phyloP scores from a whole-genome alignment of 2,329 filamentous ascomycete genomes.

The Nakataea oryzae region DNA sequence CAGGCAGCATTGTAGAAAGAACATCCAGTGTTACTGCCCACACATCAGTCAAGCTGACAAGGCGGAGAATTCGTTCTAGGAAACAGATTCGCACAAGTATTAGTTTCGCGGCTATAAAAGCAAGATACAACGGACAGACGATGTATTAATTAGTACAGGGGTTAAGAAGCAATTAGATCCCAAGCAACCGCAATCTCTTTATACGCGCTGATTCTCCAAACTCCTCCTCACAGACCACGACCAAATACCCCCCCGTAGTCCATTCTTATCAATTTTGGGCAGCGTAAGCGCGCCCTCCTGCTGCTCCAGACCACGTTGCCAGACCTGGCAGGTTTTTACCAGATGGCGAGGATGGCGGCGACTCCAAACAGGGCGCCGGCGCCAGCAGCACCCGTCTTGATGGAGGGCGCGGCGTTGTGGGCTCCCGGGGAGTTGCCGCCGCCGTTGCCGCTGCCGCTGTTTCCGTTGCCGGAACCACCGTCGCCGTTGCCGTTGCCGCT shows the following conservation, averaged over 20 bases:
- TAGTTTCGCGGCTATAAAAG: background rate
- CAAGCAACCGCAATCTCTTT: background rate
- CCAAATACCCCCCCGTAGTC: too few relatives aligned
- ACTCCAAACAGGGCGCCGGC: conserved; percentile 34
- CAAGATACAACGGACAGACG: background rate
- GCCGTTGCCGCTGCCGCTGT: conserved; percentile 16
- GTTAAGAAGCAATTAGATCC: background rate
- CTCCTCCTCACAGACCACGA: background rate
- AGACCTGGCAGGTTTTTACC: conserved; percentile 1
- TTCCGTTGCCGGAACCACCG: background rate
- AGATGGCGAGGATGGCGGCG: conserved; percentile 20
- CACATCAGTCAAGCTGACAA: too few relatives aligned
- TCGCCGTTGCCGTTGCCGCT: conserved; percentile 13
- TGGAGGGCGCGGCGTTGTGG: conserved; percentile 17
- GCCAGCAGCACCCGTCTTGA: conserved; percentile 27
- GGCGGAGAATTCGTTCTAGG: too few relatives aligned
- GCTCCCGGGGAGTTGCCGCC: conserved; percentile 22
- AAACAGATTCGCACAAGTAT: background rate
- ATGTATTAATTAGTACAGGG: background rate
- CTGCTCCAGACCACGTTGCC: too few relatives aligned
- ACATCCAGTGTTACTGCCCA: too few relatives aligned
- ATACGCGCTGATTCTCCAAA: background rate
- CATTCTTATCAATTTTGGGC: background rate
- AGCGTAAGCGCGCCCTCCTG: too few relatives aligned
- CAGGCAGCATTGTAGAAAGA: too few relatives aligned